Percentiles rank a stretch among this genome's conserved stretches.
phyloP scores from a whole-genome alignment of 139 green algal species.

The Parachlorella kessleri region DNA sequence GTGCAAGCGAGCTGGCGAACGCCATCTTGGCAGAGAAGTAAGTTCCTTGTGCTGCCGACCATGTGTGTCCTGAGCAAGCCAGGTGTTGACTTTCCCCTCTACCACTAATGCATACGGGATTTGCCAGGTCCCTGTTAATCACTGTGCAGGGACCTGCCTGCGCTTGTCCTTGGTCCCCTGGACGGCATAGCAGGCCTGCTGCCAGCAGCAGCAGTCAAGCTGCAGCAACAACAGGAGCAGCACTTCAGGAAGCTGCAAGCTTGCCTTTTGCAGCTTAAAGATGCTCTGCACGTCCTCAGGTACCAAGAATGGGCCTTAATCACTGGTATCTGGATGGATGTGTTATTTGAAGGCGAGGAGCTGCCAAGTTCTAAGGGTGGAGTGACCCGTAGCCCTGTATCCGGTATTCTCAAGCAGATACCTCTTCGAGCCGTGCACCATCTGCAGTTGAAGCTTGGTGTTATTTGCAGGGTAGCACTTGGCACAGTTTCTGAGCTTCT shows the following conservation, averaged over 20 bases:
- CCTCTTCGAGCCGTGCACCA: background rate
- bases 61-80: no score
- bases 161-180: slow-evolving; percentile 12
- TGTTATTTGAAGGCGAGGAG: background rate
- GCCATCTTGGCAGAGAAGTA: slow-evolving; percentile 10
- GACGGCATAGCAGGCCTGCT: background rate
- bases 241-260: background rate
- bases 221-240: background rate
- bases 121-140: background rate
- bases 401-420: no score
- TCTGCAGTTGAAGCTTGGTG: background rate
- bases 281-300: background rate
- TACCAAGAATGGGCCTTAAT: background rate
- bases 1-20: slow-evolving; percentile 27
- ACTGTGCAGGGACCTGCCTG: slow-evolving; percentile 10
- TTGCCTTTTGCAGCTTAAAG: slow-evolving; percentile 4
- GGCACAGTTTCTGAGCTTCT: slow-evolving; percentile 3
- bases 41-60: background rate
- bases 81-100: no score
- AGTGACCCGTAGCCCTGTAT: no score
- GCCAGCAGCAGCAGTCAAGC: background rate
- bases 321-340: background rate
- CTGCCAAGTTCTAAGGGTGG: no score
- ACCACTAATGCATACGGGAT: no score
- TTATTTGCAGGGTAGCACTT: background rate